These are phyloP conservation scores for Mycena crocata DNA, from an alignment of 768 basidiomycete species.

Conservation along the genomic window DNA sequence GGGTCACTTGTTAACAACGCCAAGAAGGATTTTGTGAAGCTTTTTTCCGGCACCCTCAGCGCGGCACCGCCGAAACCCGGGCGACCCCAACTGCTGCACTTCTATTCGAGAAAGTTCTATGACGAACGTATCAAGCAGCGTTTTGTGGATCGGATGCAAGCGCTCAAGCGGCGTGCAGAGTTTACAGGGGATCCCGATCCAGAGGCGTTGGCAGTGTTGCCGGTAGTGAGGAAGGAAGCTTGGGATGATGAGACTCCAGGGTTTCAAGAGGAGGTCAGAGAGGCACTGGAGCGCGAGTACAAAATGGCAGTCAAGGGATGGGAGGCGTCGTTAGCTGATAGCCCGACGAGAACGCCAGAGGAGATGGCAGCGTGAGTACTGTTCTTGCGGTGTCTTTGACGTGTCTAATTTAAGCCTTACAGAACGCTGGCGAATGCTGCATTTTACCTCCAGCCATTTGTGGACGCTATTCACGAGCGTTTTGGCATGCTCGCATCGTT, in stretches of 20 bases:
- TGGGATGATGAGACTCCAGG: not conserved
- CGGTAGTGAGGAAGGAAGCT: not conserved
- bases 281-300: not conserved
- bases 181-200: not conserved
- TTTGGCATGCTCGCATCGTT: slow-evolving; percentile 4
- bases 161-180: not conserved
- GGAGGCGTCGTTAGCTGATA: slow-evolving; percentile 4
- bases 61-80: not conserved
- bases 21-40: not conserved
- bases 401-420: not conserved
- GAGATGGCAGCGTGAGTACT: slow-evolving; percentile 3
- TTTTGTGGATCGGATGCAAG: not conserved
- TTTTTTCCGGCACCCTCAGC: not conserved
- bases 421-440: slow-evolving; percentile 4
- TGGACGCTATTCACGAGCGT: slow-evolving; percentile 4
- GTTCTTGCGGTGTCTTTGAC: not conserved
- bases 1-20: not conserved
- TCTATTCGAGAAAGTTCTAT: not conserved
- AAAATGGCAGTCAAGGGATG: not conserved
- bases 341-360: not conserved
- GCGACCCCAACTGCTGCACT: not conserved
- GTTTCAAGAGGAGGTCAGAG: not conserved
- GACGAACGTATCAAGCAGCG: not conserved
- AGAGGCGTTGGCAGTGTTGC: not conserved
- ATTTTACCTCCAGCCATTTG: not conserved